A percentile compares a stretch with the other conserved stretches of the same genome.
These are phyloP conservation scores for Parathielavia hyrcaniae DNA, from an alignment of 495 filamentous ascomycete genomes.

Conservation along the genomic window DNA sequence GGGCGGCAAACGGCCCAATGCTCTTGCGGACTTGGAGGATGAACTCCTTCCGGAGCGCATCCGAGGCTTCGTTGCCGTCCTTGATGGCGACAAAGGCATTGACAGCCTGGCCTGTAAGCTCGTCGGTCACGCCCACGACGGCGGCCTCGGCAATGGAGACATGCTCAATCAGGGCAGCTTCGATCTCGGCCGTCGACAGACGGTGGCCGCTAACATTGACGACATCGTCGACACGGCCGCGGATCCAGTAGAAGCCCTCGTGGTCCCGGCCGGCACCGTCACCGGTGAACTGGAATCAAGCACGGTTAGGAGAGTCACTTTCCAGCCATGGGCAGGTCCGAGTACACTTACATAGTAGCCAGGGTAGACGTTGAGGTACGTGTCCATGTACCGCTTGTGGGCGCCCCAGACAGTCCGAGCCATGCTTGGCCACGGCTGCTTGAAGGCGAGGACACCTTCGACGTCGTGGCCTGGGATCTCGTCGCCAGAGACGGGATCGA, in stretches of 20 bases:
- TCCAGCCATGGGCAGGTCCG: not conserved
- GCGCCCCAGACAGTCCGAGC: conserved; percentile 96
- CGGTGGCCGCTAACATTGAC: conserved; percentile 97
- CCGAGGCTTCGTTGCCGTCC: conserved; percentile 69
- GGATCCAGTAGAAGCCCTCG: conserved; percentile 99
- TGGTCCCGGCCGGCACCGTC: conserved; percentile 96
- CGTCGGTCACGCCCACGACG: conserved; percentile 87
- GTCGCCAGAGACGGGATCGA: conserved; percentile 91
- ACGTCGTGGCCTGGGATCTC: conserved; percentile 96
- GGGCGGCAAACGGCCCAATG: conserved; percentile 94
- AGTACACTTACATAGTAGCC: conserved; percentile 79
- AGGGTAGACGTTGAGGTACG: conserved; percentile 96
- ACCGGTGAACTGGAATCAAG: conserved; percentile 72
- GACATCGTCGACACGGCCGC: conserved; percentile 95
- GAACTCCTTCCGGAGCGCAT: conserved; percentile 86
- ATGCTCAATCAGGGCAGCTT: conserved; percentile 92
- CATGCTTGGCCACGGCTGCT: conserved; percentile 99
- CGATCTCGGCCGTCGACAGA: conserved; percentile 95
- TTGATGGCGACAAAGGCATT: conserved; percentile 96
- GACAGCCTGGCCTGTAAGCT: conserved; percentile 92
- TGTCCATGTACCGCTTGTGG: conserved; percentile 98
- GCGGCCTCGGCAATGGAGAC: conserved; percentile 85
- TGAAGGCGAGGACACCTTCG: conserved; percentile 95
- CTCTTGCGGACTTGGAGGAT: conserved; percentile 91
- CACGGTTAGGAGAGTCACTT: conserved; percentile 31